These are phyloP conservation scores for Ganoderma sp. DNA, from an alignment of 1,284 basidiomycete species.

Conservation along the genomic window DNA sequence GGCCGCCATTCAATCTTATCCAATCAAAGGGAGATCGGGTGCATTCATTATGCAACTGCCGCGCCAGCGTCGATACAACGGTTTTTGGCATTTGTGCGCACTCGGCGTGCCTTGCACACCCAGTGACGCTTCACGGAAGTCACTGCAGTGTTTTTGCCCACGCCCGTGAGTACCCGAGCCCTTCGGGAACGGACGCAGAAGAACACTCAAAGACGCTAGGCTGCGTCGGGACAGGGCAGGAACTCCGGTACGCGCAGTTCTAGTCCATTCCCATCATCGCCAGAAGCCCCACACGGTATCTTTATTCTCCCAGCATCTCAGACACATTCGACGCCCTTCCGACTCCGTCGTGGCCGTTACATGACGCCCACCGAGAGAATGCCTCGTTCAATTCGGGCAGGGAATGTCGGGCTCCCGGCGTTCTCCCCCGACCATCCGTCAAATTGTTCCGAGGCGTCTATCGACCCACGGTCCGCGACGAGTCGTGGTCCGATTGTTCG, in stretches of 20 bases:
- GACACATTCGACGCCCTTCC: slow-evolving; percentile 6
- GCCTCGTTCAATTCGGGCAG: background rate
- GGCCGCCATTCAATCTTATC: background rate
- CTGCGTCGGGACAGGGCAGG: background rate
- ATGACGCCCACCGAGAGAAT: background rate
- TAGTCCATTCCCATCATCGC: background rate
- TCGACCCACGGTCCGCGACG: background rate
- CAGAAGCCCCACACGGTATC: slow-evolving; percentile 1
- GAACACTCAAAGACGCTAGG: slow-evolving; percentile 1
- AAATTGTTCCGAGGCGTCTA: background rate
- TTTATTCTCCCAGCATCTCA: slow-evolving; percentile 6
- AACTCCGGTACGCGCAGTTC: background rate
- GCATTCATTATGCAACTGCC: slow-evolving; percentile 3
- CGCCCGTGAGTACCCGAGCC: slow-evolving; percentile 10
- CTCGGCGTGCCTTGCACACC: background rate
- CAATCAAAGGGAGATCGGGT: background rate
- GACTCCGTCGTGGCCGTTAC: background rate
- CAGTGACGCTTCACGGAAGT: background rate
- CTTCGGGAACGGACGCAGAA: slow-evolving; percentile 7
- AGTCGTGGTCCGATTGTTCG: background rate
- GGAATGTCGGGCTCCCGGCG: background rate
- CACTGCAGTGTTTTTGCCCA: background rate
- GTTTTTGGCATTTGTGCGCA: background rate
- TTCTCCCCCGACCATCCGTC: background rate
- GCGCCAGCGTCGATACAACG: background rate